Conservation (phyloP, 768 basidiomycete species). For the Leccinum disarticulatum region DNA sequence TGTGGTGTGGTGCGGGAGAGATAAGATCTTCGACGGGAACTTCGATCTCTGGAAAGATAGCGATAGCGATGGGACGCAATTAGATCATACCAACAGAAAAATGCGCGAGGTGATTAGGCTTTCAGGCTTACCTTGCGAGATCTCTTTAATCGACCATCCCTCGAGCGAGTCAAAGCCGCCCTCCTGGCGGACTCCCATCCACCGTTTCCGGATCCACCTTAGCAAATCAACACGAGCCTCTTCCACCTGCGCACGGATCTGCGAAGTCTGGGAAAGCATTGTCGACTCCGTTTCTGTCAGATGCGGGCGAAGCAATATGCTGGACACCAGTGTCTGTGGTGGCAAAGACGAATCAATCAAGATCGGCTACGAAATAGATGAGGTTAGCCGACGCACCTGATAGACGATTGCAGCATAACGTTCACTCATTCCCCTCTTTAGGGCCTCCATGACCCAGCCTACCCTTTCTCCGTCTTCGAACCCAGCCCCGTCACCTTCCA, state of each 20-base stretch:
- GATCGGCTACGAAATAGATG: background rate
- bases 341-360: background rate
- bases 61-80: constrained; percentile 1
- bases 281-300: constrained; percentile 56
- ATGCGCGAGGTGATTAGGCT: background rate
- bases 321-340: constrained; percentile 65
- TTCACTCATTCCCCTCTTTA: constrained; percentile 62
- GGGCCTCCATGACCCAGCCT: constrained; percentile 68
- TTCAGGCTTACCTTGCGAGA: constrained; percentile 39
- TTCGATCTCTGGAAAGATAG: constrained; percentile 63
- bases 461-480: constrained; percentile 81
- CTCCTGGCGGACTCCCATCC: constrained; percentile 70
- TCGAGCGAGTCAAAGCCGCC: constrained; percentile 85
- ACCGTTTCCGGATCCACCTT: constrained; percentile 76
- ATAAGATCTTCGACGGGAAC: constrained; percentile 74
- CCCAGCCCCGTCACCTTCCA: constrained; percentile 68
- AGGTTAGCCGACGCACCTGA: constrained; percentile 50
- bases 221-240: constrained; percentile 46
- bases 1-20: constrained; percentile 39
- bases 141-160: constrained; percentile 85
- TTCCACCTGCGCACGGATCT: constrained; percentile 71
- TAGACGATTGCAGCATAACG: constrained; percentile 69
- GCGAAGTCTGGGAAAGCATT: constrained; percentile 68
- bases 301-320: constrained; percentile 68
- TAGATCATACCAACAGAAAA: background rate